Evolutionary conservation across 2,329 filamentous ascomycete species (phyloP), one percentile per base, ranked within the genome.

Genomic region (Curvularia spicifera): DNA sequence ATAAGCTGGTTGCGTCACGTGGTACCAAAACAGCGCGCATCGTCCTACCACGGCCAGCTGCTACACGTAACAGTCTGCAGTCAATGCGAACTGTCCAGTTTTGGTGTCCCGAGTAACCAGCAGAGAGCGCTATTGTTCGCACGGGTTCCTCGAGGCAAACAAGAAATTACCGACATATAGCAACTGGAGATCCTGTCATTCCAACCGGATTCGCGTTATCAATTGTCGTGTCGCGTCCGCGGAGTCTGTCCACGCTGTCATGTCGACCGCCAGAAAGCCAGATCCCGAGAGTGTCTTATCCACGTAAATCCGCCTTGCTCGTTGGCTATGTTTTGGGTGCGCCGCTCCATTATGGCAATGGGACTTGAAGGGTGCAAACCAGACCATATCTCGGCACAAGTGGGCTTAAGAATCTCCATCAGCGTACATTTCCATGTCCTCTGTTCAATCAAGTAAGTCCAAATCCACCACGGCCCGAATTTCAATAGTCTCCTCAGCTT

Each of bases 281-380:
- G 3, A 13, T 50, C 22, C 15, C 13, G 45, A 35, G 12, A 48
- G 20, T 37, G 29, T 33, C 20, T 48, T 48, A 9, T 24, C 31
- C 12, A 12, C 24, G 15, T 7, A 10, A 37, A 35, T 20, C 20
- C 31, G 45, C 20, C 45, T 48, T 48, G n/a, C 31, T 33, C 33
- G 47, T 29, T 26, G 47, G 26, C 47, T 29, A 24, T 50, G 47
- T 40, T 40, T 40, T 50, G 35, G 47, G 47, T 24, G 46, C 24
- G 47, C 26, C 24, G 35, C 47, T 40, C 33, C 4, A 35, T 24
- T 24, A 24, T 40, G 44, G 8, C 18, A 22, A 35, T 40, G 24
- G 47, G 35, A 40, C n/a, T 9, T 50, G 47, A 50, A 50, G 24
- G 24, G 35, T 9, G 24, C 35, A 50, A 35, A 40, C 35, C 45